phyloP scores from a whole-genome alignment of 2,329 filamentous ascomycete species.

The Exophiala viscosa region DNA sequence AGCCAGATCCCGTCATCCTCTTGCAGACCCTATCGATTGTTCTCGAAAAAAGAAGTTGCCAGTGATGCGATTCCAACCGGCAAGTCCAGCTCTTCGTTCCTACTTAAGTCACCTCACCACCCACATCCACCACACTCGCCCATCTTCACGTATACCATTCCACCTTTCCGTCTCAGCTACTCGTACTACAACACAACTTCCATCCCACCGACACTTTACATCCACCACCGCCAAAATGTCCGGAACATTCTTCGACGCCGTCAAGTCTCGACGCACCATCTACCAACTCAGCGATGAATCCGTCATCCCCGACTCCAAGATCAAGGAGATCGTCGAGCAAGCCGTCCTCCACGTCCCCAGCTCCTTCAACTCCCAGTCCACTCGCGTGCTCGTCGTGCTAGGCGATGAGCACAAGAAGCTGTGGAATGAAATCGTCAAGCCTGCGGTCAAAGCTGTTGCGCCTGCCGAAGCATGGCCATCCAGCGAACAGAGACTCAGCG shows the following conservation, averaged over 20 bases:
- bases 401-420: slow-evolving; percentile 80
- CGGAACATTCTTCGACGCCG: slow-evolving; percentile 1
- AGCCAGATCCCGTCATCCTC: no score
- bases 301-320: slow-evolving; percentile 11
- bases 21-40: background rate
- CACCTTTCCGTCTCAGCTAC: background rate
- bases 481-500: slow-evolving; percentile 9
- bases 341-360: slow-evolving; percentile 49
- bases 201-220: background rate
- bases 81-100: background rate
- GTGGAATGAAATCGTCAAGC: slow-evolving; percentile 63
- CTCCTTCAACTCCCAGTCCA: slow-evolving; percentile 83
- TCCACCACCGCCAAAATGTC: background rate
- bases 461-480: slow-evolving; percentile 39
- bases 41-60: background rate
- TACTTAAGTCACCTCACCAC: background rate
- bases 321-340: slow-evolving; percentile 18
- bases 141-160: background rate
- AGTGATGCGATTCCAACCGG: background rate
- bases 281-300: slow-evolving; percentile 13
- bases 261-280: slow-evolving; percentile 10
- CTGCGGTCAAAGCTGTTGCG: slow-evolving; percentile 61
- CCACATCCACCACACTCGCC: background rate
- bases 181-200: background rate
- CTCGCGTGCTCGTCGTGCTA: slow-evolving; percentile 72